These are phyloP conservation scores for Tetrapyrgos nigripes DNA, from an alignment of 1,284 basidiomycete genomes.

Conservation along the genomic window DNA sequence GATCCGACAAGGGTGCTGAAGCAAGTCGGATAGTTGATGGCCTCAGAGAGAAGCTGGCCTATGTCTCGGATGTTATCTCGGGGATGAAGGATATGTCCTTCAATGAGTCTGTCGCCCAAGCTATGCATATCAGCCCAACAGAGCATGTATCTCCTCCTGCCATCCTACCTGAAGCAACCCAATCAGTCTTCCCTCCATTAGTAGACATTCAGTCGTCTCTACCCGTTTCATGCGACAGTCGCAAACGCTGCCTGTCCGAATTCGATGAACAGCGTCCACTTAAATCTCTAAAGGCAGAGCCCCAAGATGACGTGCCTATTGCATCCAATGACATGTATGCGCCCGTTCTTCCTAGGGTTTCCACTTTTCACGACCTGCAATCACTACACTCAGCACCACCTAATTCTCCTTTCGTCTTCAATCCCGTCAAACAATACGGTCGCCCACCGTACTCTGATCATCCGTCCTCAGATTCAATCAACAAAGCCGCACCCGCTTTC, in stretches of 20 bases:
- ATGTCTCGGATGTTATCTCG: constrained; percentile 45
- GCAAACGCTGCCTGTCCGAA: constrained; percentile 74
- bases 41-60: constrained; percentile 44
- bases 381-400: constrained; percentile 44
- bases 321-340: constrained; percentile 27
- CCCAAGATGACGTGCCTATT: constrained; percentile 56
- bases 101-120: constrained; percentile 1
- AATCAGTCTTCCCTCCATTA: neutral
- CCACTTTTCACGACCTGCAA: constrained; percentile 34
- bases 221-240: constrained; percentile 39
- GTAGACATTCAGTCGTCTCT: constrained; percentile 1
- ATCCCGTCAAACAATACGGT: constrained; percentile 12
- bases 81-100: constrained; percentile 17
- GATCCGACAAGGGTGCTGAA: constrained; percentile 37
- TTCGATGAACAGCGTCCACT: constrained; percentile 63
- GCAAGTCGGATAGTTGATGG: constrained; percentile 44
- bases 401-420: constrained; percentile 9
- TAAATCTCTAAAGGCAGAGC: constrained; percentile 73
- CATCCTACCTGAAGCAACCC: neutral
- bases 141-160: neutral
- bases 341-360: constrained; percentile 30
- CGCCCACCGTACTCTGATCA: neutral
- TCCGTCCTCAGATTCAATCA: neutral
- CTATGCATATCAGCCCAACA: neutral
- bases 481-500: constrained; percentile 30